Conservation (phyloP, 306 rosid species). For the Sesbania bispinosa region DNA sequence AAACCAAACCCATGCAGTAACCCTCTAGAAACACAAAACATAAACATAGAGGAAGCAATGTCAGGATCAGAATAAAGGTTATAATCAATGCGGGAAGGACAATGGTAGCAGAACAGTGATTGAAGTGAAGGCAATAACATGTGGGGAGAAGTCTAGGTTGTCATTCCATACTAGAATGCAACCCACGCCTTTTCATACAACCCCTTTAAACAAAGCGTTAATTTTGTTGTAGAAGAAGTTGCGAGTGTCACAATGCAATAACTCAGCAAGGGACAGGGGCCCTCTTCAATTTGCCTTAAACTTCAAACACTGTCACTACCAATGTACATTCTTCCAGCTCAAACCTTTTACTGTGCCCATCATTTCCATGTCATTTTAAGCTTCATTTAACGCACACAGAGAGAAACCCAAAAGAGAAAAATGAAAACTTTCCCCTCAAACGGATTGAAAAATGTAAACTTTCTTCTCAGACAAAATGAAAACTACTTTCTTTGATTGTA, state of each 20-base stretch:
- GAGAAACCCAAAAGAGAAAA: not conserved
- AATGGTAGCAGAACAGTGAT: constrained; percentile 25
- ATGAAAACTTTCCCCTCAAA: too few species aligned
- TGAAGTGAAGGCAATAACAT: constrained; percentile 12
- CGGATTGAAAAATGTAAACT: not conserved
- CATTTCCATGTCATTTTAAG: constrained; percentile 48
- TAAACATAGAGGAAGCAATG: not conserved
- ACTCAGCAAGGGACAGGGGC: constrained; percentile 74
- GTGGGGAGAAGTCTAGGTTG: constrained; percentile 77
- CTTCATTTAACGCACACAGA: not conserved
- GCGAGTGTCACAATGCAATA: constrained; percentile 77
- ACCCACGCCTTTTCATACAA: constrained; percentile 87
- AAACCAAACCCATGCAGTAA: not conserved
- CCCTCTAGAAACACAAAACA: not conserved
- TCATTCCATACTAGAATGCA: constrained; percentile 86
- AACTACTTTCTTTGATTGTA: too few species aligned
- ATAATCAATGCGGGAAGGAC: constrained; percentile 59
- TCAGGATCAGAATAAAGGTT: constrained; percentile 69
- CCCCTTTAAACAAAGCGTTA: constrained; percentile 29
- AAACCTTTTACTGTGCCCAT: constrained; percentile 86
- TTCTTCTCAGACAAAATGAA: not conserved
- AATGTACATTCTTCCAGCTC: constrained; percentile 46
- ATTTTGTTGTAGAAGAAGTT: constrained; percentile 72
- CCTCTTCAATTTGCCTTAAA: constrained; percentile 43
- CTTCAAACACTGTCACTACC: constrained; percentile 39